phyloP scores from a whole-genome alignment of 108 stramenopile species.

The Fistulifera pelliculosa region DNA sequence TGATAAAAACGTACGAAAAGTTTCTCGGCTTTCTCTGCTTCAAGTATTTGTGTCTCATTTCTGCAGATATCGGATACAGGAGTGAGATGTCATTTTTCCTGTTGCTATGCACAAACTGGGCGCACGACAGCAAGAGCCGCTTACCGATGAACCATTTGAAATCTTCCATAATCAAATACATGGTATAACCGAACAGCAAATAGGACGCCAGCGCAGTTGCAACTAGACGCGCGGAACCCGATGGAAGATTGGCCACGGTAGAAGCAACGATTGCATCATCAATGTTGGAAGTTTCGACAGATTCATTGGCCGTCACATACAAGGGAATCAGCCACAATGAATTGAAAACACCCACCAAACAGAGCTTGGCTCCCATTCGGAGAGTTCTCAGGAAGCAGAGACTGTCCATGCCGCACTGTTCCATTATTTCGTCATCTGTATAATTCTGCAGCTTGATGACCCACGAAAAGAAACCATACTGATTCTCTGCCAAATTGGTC shows the following conservation, averaged over 20 bases:
- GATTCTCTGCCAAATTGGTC: constrained; percentile 32
- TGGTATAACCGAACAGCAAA: constrained; percentile 51
- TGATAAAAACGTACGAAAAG: constrained; percentile 14
- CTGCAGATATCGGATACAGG: too few species aligned
- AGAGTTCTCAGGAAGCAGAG: constrained; percentile 33
- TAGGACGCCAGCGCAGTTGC: constrained; percentile 55
- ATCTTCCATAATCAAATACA: constrained; percentile 47
- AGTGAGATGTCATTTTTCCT: too few species aligned
- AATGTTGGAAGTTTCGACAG: constrained; percentile 9
- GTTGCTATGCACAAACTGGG: too few species aligned
- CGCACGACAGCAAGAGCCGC: too few species aligned
- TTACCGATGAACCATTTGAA: constrained; percentile 48
- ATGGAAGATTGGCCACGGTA: constrained; percentile 32
- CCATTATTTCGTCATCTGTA: constrained; percentile 39
- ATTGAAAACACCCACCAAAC: constrained; percentile 30
- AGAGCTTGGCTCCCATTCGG: constrained; percentile 26
- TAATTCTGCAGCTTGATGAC: constrained; percentile 40
- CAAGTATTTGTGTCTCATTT: constrained; percentile 36
- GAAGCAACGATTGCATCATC: constrained; percentile 12
- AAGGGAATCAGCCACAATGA: constrained; percentile 46
- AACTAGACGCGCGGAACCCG: constrained; percentile 24
- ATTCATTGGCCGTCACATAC: constrained; percentile 22
- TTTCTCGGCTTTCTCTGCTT: constrained; percentile 28
- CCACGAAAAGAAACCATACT: constrained; percentile 44
- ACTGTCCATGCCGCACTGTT: constrained; percentile 47